Percentiles rank a stretch among this genome's conserved stretches.
Evolutionary conservation across 2,329 filamentous ascomycete species (phyloP).

Genomic region (Neopestalotiopsis sp.): DNA sequence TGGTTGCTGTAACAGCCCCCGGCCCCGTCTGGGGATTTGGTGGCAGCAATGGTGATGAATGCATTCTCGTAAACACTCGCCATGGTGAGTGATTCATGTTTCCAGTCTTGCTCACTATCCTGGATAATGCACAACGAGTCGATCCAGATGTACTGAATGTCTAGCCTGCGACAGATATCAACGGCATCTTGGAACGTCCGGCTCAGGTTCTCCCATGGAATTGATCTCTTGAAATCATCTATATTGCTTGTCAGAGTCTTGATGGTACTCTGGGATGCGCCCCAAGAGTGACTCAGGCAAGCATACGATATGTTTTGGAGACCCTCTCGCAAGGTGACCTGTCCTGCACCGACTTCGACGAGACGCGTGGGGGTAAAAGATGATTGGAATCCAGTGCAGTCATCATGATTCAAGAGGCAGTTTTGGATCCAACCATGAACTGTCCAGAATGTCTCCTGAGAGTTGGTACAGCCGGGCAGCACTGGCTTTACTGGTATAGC

Average conservation of each 20-base stretch:
- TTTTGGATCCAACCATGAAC: too few relatives aligned
- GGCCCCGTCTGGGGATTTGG: neutral
- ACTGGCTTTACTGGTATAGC: too few relatives aligned
- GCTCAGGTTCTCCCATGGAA: neutral
- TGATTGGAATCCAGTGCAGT: too few relatives aligned
- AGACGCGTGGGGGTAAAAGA: too few relatives aligned
- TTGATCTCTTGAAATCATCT: neutral
- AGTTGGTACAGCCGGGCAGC: too few relatives aligned
- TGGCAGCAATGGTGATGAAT: neutral
- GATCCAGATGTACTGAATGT: neutral
- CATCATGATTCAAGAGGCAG: too few relatives aligned
- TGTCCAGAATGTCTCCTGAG: too few relatives aligned
- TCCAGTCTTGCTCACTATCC: neutral
- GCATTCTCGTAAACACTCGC: neutral
- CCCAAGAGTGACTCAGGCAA: neutral
- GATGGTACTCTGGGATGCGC: neutral
- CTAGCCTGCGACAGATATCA: neutral
- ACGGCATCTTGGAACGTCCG: neutral
- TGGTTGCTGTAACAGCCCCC: neutral
- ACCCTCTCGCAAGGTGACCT: too few relatives aligned
- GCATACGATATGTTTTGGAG: too few relatives aligned
- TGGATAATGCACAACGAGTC: slow-evolving; percentile 3
- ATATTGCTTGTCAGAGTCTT: neutral
- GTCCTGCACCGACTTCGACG: too few relatives aligned
- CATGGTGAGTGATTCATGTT: neutral